Evolutionary conservation across 805 yeast genomes (phyloP), one percentile per base, ranked within the genome.

Genomic region (Nakazawaea siamensis): DNA sequence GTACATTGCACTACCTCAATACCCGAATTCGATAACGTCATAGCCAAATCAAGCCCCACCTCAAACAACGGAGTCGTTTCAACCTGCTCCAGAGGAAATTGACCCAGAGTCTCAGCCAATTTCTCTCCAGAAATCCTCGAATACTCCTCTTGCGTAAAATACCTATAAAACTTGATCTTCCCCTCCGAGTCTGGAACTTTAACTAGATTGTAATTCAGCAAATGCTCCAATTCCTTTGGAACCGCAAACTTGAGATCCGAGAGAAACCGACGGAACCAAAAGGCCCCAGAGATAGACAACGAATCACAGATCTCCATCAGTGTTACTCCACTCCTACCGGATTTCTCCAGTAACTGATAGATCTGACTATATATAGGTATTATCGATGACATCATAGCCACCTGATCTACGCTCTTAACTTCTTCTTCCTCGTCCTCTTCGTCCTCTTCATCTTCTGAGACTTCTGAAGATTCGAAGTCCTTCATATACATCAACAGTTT

Each of bases 151-250:
- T 66, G 64, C 0, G 77, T 63, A 41, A 76, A 64, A 45, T 81
- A 76, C 27, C 94, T 62, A 53, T 73, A 83, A 44, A 75, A 82
- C 48, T 83, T 80, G 39, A 68, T 64, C 43, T 86, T 76, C 0
- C 94, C 94, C 40, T 74, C 76, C 44, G 75, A 76, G 48, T 83
- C 94, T 40, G 74, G 73, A 13, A 78, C 76, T 42, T 81, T 66
- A 0, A 80, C 66, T 10, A 85, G 58, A 2, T 54, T 59, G 38
- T 54, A 53, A 39, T 50, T 58, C 36, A 51, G 18, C 58, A 30
- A 50, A 39, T 35, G 31, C 25, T 31, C 32, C 18, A 14, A 12
- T 5, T 20, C 29, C 5, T 29, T 15, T 1, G 24, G 12, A 14
- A 5, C 25, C 16, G 15, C 5, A 5, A 28, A 9, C 20, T 31